Evolutionary conservation across 495 filamentous ascomycete genomes (phyloP), one percentile per base, ranked within the genome.

Genomic region (Rusavskia elegans): DNA sequence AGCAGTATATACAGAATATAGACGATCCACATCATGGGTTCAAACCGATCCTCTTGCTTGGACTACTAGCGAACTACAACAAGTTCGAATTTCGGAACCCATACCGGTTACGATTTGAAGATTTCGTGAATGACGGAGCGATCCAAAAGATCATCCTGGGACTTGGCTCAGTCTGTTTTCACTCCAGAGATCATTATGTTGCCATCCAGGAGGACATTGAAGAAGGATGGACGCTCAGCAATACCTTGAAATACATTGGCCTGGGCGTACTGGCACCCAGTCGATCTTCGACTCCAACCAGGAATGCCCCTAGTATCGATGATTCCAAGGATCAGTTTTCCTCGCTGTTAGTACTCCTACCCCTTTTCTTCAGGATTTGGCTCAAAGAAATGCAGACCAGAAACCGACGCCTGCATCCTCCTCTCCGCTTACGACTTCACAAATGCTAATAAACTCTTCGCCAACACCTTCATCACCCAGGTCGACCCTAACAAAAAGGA

Each of bases 61-160:
- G 90, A 8, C 69, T 95, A n/a, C 69, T 98, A 51, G 87, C 85
- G 57, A 98, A 98, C 67, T 97, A 96, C 75, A 96, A 96, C 75
- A 98, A 96, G 66, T 98, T 97, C 59, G 92, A 98, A 68, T 87
- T 93, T 53, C 92, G 95, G 66, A 98, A 98, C 57, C 92, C 92
- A 7, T 98, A 98, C 61, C 84, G 90, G 60, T 69, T 93, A 54
- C 84, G 90, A 41, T 77, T 98, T n/a, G 88, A 93, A 62, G 92
- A 98, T 63, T 97, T 97, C 68, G 89, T 96, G 56, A 95, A 98
- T 58, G 90, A 97, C 61, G 69, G 71, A 0, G 80, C 81, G 21
- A 97, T 97, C 57, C 75, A 84, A 60, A 88, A 84, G 55, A 85
- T 96, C 44, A 76, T 89, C 50, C 71, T 73, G 55, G 80, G 84